Percentiles rank a stretch among this genome's conserved stretches.
Conservation (phyloP, 345 rosid species). For the Eucalyptus urophylla region DNA sequence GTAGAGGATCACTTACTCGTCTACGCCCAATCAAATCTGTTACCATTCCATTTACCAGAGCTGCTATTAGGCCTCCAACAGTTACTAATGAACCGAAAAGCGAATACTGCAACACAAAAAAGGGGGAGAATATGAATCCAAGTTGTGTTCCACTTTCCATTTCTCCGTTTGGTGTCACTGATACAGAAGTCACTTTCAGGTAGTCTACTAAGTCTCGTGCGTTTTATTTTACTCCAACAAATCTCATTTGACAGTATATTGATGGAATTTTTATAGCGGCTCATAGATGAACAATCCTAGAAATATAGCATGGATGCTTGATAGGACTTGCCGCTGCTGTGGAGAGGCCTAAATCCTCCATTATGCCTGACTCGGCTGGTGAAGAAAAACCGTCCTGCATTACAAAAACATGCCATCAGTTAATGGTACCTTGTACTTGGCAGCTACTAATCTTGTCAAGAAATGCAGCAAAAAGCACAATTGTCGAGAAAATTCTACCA, state of each 20-base stretch:
- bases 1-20: constrained; percentile 3
- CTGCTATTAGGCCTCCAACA: constrained; percentile 17
- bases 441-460: neutral
- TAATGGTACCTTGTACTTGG: neutral
- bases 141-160: neutral
- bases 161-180: neutral
- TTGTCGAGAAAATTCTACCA: neutral
- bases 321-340: neutral
- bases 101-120: constrained; percentile 13
- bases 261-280: neutral
- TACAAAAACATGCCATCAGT: neutral
- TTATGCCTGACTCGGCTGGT: constrained; percentile 1
- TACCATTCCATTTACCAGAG: constrained; percentile 12
- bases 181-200: neutral
- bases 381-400: constrained; percentile 1
- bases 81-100: constrained; percentile 17
- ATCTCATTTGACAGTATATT: neutral
- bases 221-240: neutral
- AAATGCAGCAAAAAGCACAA: neutral
- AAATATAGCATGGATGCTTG: neutral
- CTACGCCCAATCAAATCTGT: constrained; percentile 20
- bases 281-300: neutral
- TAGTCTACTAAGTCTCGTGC: neutral
- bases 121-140: neutral
- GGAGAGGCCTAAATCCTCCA: constrained; percentile 1